Evolutionary conservation across 352 stramenopile genomes (phyloP).

Genomic region (Aphanomyces invadans): DNA sequence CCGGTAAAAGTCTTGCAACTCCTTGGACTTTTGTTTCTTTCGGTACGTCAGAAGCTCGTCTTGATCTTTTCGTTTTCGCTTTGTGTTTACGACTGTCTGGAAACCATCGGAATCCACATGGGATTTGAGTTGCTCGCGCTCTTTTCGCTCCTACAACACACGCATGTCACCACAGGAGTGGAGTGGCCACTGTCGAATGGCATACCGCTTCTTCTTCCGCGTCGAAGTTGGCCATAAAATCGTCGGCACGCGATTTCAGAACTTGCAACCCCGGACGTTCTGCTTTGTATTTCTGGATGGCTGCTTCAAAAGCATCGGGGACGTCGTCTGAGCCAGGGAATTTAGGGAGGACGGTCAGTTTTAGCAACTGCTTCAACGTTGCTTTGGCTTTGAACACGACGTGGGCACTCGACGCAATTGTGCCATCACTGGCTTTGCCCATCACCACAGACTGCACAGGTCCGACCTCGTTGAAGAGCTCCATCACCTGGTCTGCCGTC

Average conservation of each 20-base stretch:
- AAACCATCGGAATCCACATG: constrained; percentile 79
- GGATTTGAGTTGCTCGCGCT: constrained; percentile 68
- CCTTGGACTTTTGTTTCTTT: constrained; percentile 82
- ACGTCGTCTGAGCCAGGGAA: neutral
- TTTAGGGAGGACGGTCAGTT: constrained; percentile 33
- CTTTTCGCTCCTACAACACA: constrained; percentile 33
- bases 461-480: constrained; percentile 41
- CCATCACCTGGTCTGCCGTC: constrained; percentile 49
- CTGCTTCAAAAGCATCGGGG: constrained; percentile 14
- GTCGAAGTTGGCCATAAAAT: constrained; percentile 74
- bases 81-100: constrained; percentile 71
- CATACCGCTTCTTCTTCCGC: constrained; percentile 49
- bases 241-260: constrained; percentile 58
- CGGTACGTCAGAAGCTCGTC: constrained; percentile 42
- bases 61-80: constrained; percentile 38
- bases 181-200: neutral
- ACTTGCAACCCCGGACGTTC: constrained; percentile 56
- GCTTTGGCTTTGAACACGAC: constrained; percentile 69
- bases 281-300: constrained; percentile 48
- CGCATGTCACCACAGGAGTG: neutral
- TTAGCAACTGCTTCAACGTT: constrained; percentile 48
- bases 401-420: constrained; percentile 24
- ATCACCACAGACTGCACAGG: constrained; percentile 55
- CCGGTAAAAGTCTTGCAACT: constrained; percentile 75
- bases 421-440: constrained; percentile 8